Evolutionary conservation across 2,329 filamentous ascomycete genomes (phyloP).

Genomic region (Venturia oleaginea): DNA sequence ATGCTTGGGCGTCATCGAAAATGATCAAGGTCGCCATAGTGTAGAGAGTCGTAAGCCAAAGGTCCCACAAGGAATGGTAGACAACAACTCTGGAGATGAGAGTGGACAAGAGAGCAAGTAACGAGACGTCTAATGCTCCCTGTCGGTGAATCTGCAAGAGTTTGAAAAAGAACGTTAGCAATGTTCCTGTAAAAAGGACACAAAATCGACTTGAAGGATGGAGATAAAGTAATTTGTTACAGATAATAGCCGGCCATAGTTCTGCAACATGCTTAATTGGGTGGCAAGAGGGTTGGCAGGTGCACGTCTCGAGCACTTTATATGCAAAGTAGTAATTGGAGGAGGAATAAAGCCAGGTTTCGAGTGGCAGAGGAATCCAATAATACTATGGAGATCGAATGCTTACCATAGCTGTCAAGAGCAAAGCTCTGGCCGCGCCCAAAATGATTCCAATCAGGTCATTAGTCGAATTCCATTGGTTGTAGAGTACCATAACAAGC

Average conservation of each 20-base stretch:
- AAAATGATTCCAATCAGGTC: constrained; percentile 10
- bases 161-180: background rate
- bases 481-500: background rate
- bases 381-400: background rate
- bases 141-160: constrained; percentile 2
- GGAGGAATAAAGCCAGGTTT: background rate
- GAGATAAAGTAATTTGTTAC: background rate
- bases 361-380: background rate
- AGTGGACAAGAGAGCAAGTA: background rate
- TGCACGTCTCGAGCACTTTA: background rate
- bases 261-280: background rate
- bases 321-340: background rate
- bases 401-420: constrained; percentile 9
- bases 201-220: background rate
- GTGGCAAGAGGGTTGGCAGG: background rate
- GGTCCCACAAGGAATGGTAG: background rate
- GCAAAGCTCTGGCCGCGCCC: background rate
- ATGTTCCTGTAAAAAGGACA: background rate
- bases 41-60: constrained; percentile 17
- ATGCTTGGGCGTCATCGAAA: constrained; percentile 22
- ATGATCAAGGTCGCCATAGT: constrained; percentile 21
- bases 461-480: constrained; percentile 9
- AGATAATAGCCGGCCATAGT: background rate
- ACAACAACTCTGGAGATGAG: constrained; percentile 8
- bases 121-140: constrained; percentile 7